phyloP scores from a whole-genome alignment of 192 early-diverging fungal genomes.

The Backusella australiensis region DNA sequence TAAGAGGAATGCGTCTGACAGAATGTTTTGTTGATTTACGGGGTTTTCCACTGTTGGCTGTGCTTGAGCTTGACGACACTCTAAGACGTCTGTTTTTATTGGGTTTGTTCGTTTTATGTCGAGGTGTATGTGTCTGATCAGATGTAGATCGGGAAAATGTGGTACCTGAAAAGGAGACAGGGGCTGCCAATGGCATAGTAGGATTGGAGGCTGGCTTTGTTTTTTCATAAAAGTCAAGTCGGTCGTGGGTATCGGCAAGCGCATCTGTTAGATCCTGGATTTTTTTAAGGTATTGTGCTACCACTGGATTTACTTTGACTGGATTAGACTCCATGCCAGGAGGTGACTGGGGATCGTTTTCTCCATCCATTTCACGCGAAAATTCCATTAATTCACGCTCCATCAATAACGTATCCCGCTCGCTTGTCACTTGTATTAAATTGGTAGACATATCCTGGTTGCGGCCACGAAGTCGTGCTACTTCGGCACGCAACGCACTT shows the following conservation, averaged over 20 bases:
- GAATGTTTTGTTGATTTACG: not conserved
- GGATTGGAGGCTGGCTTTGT: not conserved
- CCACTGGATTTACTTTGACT: slow-evolving; percentile 32
- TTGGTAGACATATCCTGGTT: slow-evolving; percentile 42
- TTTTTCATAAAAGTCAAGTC: slow-evolving; percentile 23
- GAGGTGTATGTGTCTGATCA: not conserved
- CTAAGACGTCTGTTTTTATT: slow-evolving; percentile 1
- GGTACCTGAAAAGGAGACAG: slow-evolving; percentile 13
- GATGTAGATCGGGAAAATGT: not conserved
- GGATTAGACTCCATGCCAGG: not conserved
- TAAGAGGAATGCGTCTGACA: not conserved
- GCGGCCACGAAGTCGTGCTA: slow-evolving; percentile 46
- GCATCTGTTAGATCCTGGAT: slow-evolving; percentile 36
- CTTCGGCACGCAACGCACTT: slow-evolving; percentile 42
- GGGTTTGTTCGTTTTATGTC: not conserved
- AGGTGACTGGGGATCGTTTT: not conserved
- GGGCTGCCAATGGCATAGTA: not conserved
- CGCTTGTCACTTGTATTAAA: slow-evolving; percentile 43
- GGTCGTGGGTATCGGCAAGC: slow-evolving; percentile 35
- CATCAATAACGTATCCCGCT: slow-evolving; percentile 55
- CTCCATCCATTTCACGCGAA: slow-evolving; percentile 27
- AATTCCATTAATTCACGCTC: slow-evolving; percentile 42
- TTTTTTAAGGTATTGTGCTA: slow-evolving; percentile 34
- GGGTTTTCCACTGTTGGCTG: not conserved
- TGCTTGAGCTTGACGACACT: slow-evolving; percentile 10